Evolutionary conservation across 2,329 filamentous ascomycete species (phyloP).

Genomic region (Penicillium sp.): DNA sequence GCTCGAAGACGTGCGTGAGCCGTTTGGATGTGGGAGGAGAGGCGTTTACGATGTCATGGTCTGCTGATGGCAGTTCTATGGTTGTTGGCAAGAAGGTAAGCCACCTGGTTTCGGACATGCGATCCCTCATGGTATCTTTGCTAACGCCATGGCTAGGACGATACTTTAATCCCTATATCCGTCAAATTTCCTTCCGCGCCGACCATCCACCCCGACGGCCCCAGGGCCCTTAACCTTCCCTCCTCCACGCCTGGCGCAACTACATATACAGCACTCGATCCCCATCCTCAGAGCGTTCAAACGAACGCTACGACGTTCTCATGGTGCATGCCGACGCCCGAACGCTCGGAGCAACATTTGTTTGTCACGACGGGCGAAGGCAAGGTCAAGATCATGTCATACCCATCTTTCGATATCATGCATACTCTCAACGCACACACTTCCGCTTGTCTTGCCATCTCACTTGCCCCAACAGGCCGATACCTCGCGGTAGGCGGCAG

Average conservation of each 20-base stretch:
- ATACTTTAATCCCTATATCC: conserved; percentile 50
- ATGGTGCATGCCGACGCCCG: conserved; percentile 40
- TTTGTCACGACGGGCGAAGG: conserved; percentile 54
- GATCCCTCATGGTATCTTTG: neutral
- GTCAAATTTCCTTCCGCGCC: conserved; percentile 44
- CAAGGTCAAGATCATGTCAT: conserved; percentile 50
- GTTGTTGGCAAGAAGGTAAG: conserved; percentile 51
- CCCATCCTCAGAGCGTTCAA: conserved; percentile 48
- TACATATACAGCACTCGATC: conserved; percentile 43
- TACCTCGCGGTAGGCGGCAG: conserved; percentile 53
- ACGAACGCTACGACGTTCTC: conserved; percentile 54
- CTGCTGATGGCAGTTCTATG: conserved; percentile 49
- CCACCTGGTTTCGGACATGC: neutral
- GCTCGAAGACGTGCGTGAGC: conserved; percentile 50
- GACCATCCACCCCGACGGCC: conserved; percentile 25
- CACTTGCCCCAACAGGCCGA: conserved; percentile 49
- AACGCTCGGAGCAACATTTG: conserved; percentile 43
- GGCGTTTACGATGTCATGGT: conserved; percentile 52
- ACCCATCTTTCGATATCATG: conserved; percentile 47
- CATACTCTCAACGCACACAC: conserved; percentile 53
- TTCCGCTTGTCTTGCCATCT: conserved; percentile 49
- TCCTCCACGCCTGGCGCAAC: conserved; percentile 22
- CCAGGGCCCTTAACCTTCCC: conserved; percentile 5
- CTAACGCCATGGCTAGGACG: conserved; percentile 38
- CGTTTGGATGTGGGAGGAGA: conserved; percentile 53